phyloP scores from a whole-genome alignment of 2,329 filamentous ascomycete genomes.

The Trichoderma aggressivum region DNA sequence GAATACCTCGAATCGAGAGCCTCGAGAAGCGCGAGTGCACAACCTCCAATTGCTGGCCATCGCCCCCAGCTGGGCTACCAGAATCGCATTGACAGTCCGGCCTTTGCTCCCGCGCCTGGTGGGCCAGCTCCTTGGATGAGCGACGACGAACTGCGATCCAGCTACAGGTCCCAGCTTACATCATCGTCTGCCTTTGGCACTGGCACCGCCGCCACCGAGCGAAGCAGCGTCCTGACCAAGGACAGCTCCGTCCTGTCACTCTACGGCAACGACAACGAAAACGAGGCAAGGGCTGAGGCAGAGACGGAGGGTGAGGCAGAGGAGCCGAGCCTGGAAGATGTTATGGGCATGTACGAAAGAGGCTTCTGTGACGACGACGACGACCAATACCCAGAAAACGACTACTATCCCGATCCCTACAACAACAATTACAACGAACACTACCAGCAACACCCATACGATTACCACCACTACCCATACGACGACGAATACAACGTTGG shows the following conservation, averaged over 20 bases:
- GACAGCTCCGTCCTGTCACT: slow-evolving; percentile 70
- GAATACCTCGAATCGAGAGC: slow-evolving; percentile 39
- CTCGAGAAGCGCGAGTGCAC: slow-evolving; percentile 28
- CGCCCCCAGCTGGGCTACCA: slow-evolving; percentile 28
- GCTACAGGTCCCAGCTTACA: slow-evolving; percentile 55
- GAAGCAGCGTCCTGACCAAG: slow-evolving; percentile 78
- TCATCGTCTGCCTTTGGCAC: slow-evolving; percentile 57
- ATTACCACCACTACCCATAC: slow-evolving; percentile 9
- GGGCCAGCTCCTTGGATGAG: slow-evolving; percentile 45
- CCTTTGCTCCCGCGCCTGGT: slow-evolving; percentile 34
- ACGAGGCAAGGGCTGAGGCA: slow-evolving; percentile 36
- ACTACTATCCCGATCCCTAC: neutral
- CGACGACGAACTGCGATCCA: slow-evolving; percentile 52
- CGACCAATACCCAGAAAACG: slow-evolving; percentile 28
- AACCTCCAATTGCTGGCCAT: slow-evolving; percentile 28
- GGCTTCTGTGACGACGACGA: slow-evolving; percentile 52
- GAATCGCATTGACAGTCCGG: slow-evolving; percentile 35
- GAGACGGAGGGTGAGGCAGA: slow-evolving; percentile 41
- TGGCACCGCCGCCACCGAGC: slow-evolving; percentile 68
- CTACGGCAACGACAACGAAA: slow-evolving; percentile 27
- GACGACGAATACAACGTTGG: slow-evolving; percentile 1
- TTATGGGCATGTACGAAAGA: slow-evolving; percentile 67
- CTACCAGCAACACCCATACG: slow-evolving; percentile 1
- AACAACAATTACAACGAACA: slow-evolving; percentile 38
- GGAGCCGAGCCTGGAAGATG: slow-evolving; percentile 61